A percentile compares a stretch with the other conserved stretches of the same genome.
These are phyloP conservation scores for Claviceps pusilla DNA, from an alignment of 2,329 filamentous ascomycete genomes.

Conservation along the genomic window DNA sequence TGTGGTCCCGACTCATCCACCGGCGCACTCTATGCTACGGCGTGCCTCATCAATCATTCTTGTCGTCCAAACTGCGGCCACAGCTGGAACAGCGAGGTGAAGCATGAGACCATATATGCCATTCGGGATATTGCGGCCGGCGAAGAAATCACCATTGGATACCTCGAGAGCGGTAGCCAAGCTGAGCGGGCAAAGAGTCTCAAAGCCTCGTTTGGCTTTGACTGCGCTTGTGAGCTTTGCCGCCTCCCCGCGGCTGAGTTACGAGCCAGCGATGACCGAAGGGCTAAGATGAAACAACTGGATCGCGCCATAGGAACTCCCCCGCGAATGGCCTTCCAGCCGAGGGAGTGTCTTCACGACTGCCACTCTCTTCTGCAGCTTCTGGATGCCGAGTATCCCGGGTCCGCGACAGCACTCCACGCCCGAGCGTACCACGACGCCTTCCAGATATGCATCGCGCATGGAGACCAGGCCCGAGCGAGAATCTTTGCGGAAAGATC, in stretches of 20 bases:
- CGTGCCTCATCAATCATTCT: background rate
- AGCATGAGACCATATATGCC: background rate
- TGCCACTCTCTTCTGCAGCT: background rate
- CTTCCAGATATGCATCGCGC: background rate
- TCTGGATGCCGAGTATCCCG: background rate
- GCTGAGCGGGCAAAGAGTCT: background rate
- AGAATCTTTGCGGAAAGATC: background rate
- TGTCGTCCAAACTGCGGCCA: background rate
- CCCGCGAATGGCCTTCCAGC: background rate
- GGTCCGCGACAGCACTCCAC: background rate
- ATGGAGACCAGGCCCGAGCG: background rate
- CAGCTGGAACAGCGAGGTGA: background rate
- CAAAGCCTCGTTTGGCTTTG: background rate
- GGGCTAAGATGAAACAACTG: background rate
- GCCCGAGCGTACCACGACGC: background rate
- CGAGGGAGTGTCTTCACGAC: background rate
- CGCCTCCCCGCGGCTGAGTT: background rate
- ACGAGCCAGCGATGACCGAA: background rate
- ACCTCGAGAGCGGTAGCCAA: background rate
- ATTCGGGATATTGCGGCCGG: background rate
- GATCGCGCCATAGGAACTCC: background rate
- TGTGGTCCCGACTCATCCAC: background rate
- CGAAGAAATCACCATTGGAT: background rate
- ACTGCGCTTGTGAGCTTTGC: background rate
- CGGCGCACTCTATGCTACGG: background rate